Percentiles rank a stretch among this genome's conserved stretches.
Evolutionary conservation across 1,284 basidiomycete genomes (phyloP).

Genomic region (Microbotryum lychnidis-dioicae): DNA sequence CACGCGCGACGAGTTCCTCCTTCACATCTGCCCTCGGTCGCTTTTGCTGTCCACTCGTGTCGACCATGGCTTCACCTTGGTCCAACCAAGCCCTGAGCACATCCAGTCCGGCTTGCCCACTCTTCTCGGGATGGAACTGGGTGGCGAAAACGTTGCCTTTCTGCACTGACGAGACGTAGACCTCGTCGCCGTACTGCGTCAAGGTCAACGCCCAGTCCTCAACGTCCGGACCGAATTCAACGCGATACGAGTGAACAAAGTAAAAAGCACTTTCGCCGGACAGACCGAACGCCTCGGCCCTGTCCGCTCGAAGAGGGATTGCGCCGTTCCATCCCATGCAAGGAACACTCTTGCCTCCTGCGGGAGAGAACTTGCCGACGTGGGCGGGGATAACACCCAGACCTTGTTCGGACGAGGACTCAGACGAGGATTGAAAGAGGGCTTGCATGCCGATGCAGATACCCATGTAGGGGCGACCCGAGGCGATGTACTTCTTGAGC

Average conservation of each 20-base stretch:
- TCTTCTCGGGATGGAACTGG: slow-evolving; percentile 99
- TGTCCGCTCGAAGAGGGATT: slow-evolving; percentile 39
- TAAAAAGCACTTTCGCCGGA: slow-evolving; percentile 60
- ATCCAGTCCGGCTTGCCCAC: slow-evolving; percentile 77
- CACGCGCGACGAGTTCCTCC: slow-evolving; percentile 41
- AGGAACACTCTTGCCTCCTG: slow-evolving; percentile 72
- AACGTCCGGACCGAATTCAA: slow-evolving; percentile 55
- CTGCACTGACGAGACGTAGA: slow-evolving; percentile 81
- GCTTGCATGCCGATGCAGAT: slow-evolving; percentile 99
- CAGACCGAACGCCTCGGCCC: slow-evolving; percentile 41
- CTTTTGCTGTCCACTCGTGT: slow-evolving; percentile 18
- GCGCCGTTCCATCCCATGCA: slow-evolving; percentile 95
- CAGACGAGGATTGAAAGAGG: slow-evolving; percentile 77
- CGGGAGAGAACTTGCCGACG: slow-evolving; percentile 58
- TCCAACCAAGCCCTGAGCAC: slow-evolving; percentile 75
- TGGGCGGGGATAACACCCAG: slow-evolving; percentile 64
- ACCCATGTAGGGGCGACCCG: slow-evolving; percentile 74
- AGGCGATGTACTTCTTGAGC: slow-evolving; percentile 70
- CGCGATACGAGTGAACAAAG: slow-evolving; percentile 95
- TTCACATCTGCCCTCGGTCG: slow-evolving; percentile 17
- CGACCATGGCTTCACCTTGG: slow-evolving; percentile 12
- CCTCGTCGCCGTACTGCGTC: slow-evolving; percentile 86
- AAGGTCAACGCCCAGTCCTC: slow-evolving; percentile 71
- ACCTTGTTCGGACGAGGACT: slow-evolving; percentile 55
- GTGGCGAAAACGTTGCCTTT: slow-evolving; percentile 83